Percentiles rank a stretch among this genome's conserved stretches.
phyloP scores from a whole-genome alignment of 345 rosid genomes.

The Reutealis trisperma region DNA sequence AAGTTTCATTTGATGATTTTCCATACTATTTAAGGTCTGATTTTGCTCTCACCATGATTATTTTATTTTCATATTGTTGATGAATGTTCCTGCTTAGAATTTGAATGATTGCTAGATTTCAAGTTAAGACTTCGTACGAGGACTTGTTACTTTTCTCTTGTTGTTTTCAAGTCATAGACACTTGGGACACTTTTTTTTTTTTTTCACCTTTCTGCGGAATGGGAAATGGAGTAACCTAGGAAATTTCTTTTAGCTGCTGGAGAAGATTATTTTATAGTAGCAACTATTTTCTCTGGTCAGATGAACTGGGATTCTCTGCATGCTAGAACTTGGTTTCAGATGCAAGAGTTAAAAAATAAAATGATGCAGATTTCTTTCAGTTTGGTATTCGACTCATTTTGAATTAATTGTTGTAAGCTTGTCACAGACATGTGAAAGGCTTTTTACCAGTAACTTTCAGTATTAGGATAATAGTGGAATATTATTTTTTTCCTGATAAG shows the following conservation, averaged over 20 bases:
- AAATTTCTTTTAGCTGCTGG: background rate
- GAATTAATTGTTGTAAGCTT: too few species aligned
- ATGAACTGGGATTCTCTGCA: background rate
- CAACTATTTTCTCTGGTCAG: background rate
- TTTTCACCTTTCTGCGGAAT: background rate
- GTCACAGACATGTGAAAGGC: too few species aligned
- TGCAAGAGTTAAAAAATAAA: background rate
- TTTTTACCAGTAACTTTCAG: too few species aligned
- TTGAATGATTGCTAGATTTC: background rate
- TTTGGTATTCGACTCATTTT: background rate
- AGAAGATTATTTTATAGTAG: background rate
- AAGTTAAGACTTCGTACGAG: background rate
- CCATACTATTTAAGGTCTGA: slow-evolving; percentile 87
- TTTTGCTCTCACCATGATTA: slow-evolving; percentile 2
- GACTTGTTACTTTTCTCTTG: background rate
- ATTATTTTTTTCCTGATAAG: too few species aligned
- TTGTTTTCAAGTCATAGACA: background rate
- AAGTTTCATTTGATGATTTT: slow-evolving; percentile 75
- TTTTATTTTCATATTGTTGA: slow-evolving; percentile 9
- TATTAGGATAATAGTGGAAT: too few species aligned
- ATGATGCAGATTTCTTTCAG: background rate
- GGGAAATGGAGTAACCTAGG: background rate
- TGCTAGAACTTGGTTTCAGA: background rate
- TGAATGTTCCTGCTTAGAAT: background rate
- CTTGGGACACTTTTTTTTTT: background rate